These are phyloP conservation scores for Helotiales sp. DNA, from an alignment of 2,329 filamentous ascomycete species.

Conservation along the genomic window DNA sequence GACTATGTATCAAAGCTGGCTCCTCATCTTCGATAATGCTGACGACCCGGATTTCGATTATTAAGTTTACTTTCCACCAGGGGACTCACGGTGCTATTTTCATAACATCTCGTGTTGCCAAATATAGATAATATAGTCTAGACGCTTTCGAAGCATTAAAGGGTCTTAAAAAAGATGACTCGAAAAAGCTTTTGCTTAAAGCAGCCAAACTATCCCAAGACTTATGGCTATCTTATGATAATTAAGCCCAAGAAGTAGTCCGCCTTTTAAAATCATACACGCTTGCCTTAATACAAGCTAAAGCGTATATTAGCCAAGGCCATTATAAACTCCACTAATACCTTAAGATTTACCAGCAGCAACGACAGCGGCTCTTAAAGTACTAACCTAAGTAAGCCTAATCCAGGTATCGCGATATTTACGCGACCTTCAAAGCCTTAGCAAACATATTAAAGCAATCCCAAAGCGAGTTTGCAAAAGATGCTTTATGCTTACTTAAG, in stretches of 20 bases:
- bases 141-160: conserved; percentile 32
- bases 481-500: conserved; percentile 42
- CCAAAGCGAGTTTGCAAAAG: conserved; percentile 23
- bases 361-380: conserved; percentile 39
- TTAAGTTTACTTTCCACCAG: conserved; percentile 42
- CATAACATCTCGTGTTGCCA: conserved; percentile 47
- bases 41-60: conserved; percentile 45
- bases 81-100: conserved; percentile 45
- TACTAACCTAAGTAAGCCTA: conserved; percentile 37
- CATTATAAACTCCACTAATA: conserved; percentile 29
- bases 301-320: conserved; percentile 29
- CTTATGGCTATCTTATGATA: conserved; percentile 23
- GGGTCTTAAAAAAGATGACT: conserved; percentile 33
- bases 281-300: conserved; percentile 42
- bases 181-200: conserved; percentile 41
- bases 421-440: conserved; percentile 26
- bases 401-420: conserved; percentile 45
- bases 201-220: conserved; percentile 16
- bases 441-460: conserved; percentile 6
- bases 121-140: conserved; percentile 40
- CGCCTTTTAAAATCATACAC: conserved; percentile 38
- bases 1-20: conserved; percentile 38
- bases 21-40: conserved; percentile 50
- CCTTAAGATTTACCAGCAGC: conserved; percentile 17
- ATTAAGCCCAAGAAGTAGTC: conserved; percentile 33